Evolutionary conservation across 306 rosid genomes (phyloP).

Genomic region (Abrus pulchellus): DNA sequence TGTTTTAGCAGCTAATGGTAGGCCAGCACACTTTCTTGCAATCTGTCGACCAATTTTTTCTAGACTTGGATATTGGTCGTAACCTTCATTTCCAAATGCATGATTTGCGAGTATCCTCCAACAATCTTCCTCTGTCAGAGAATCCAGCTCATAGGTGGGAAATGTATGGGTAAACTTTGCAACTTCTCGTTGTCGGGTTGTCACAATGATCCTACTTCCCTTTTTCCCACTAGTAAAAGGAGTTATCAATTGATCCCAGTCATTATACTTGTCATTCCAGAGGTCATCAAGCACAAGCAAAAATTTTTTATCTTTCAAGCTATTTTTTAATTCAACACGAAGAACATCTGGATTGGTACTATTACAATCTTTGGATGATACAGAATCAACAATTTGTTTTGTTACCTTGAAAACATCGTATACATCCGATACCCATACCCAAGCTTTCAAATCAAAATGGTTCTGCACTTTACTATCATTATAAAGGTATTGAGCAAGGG

Average conservation of each 20-base stretch:
- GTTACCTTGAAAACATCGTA: constrained; percentile 32
- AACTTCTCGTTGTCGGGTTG: too few relatives aligned
- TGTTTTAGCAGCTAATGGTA: constrained; percentile 46
- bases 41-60: constrained; percentile 51
- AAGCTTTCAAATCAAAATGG: constrained; percentile 39
- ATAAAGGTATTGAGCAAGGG: constrained; percentile 11
- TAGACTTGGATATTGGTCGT: constrained; percentile 17
- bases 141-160: too few relatives aligned
- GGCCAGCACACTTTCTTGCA: not conserved
- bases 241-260: constrained; percentile 48
- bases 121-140: too few relatives aligned
- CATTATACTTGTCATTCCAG: constrained; percentile 55
- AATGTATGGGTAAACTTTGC: too few relatives aligned
- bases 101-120: too few relatives aligned
- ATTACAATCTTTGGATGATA: constrained; percentile 1
- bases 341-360: constrained; percentile 41
- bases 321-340: constrained; percentile 49
- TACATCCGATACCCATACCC: constrained; percentile 51
- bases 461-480: constrained; percentile 14
- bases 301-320: constrained; percentile 45
- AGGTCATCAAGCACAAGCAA: constrained; percentile 61
- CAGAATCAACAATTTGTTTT: constrained; percentile 40
- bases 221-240: constrained; percentile 44
- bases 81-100: not conserved
- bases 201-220: constrained; percentile 55